Base-by-base conservation (phyloP, 192 early-diverging fungal species). In the Phlyctochytrium planicorne region DNA sequence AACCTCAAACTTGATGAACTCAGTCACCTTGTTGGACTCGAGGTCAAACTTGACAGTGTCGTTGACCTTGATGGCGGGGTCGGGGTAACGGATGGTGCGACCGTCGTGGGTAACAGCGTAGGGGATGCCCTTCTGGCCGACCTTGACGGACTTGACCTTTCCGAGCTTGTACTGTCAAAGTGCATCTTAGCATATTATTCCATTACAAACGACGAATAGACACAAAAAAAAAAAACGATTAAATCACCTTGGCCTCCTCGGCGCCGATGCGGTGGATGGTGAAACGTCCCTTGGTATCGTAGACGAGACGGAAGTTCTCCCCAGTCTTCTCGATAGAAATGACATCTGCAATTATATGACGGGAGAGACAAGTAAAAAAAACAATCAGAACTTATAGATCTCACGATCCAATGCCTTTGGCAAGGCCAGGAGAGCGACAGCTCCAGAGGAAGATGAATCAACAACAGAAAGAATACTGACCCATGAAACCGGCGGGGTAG, bases 281-380 rank as follows among this genome's bases (percentile, higher is more conserved):
- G 89, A 97, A 99, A 72, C 96, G 95, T 68, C 97, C 97, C 91
- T 99, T 99, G 83, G 87, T 87, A 85, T 99, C 97, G 87, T 94
- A 98, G 81, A 99, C 86, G 67, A 99, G 89, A 82, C 97, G 96
- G 91, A 99, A 99, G 88, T 98, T 91, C 89, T 99, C 95, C 78
- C 92, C 93, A 73, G 95, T 97, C 89, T 90, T 90, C 76, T 94
- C 93, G 63, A 94, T 93, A 64, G 89, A 71, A 82, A 94, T 93
- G 77, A 90, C 91, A 80, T 94, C 92, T 92, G 73, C 30, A 34
- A 14, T 23, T 17, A 52, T 30, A 24, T 62, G n/a, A n/a, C n/a
- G n/a, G n/a, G n/a, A n/a, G n/a, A n/a, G n/a, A n/a, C n/a, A n/a
- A 52, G 32, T 34, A n/a, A 2, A 33, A 65, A 62, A 77, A 6